Base-by-base conservation (phyloP, 257 asterid species). In the Echites panduratus region DNA sequence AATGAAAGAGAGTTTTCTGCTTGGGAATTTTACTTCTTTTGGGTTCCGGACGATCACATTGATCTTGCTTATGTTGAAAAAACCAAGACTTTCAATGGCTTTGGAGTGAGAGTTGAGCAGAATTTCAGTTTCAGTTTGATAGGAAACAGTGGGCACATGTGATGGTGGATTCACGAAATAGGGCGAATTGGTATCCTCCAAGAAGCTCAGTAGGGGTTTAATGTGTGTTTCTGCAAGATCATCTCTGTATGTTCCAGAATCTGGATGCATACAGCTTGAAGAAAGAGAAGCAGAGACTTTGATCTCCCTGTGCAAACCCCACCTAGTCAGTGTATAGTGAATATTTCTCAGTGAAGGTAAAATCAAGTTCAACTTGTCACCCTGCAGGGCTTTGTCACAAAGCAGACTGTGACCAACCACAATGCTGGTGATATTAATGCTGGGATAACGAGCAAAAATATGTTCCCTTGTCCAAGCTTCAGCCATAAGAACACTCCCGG, bases 301-400 rank as follows among this genome's bases (percentile, higher is more conserved):
- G 70, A 94, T 87, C 65, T 88, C 85, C 66, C 63, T 73, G 11
- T 91, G 90, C 85, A 94, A 78, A 44, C 96, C 97, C 97, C 98
- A 94, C 74, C 97, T 85, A 50, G 89, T 88, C 67, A 94, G 98
- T n/a, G 96, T 84, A 24, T 87, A 77, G 82, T 88, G 85, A 59
- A 94, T 81, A 89, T 89, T 94, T 77, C 84, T 88, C 47, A 87
- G 13, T 4, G 96, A 80, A 10, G 95, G 96, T 58, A 88, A 70
- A 68, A 91, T 71, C 41, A 85, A 79, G 12, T 61, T 80, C 38
- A 80, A 59, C 9, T 44, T 52, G 53, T 68, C 72, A 24, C 75
- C 83, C 59, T 83, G 78, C 8, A 44, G 50, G 48, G 77, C 70
- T 62, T 67, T 32, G 45, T 64, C 72, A 82, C 98, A 90, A 4